A percentile compares a stretch with the other conserved stretches of the same genome.
phyloP scores from a whole-genome alignment of 345 rosid species.

The Lenwebbia sp. region DNA sequence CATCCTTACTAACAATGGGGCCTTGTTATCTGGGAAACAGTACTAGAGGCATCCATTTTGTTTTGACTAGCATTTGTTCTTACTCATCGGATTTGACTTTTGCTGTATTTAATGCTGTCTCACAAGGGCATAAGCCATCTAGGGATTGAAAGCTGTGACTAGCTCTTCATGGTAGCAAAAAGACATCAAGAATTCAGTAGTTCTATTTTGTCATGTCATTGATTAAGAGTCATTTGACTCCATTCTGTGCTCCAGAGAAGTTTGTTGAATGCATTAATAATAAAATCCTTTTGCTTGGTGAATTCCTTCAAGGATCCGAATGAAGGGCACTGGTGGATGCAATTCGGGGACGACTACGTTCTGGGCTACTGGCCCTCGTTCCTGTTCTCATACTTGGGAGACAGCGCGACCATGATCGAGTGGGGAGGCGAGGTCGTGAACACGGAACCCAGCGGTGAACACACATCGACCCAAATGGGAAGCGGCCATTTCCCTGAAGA shows the following conservation, averaged over 20 bases:
- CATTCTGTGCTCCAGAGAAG: not conserved
- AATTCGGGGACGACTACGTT: constrained; percentile 31
- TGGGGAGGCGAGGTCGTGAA: constrained; percentile 56
- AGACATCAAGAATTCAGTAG: not conserved
- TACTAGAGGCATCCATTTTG: not conserved
- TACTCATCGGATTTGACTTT: not conserved
- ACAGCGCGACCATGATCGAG: constrained; percentile 42
- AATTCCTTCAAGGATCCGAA: constrained; percentile 28
- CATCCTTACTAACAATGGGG: not conserved
- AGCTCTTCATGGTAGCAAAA: not conserved
- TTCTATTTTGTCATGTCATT: not conserved
- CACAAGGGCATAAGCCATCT: not conserved
- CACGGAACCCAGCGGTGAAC: constrained; percentile 24
- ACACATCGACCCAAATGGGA: constrained; percentile 50
- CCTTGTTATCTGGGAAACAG: not conserved
- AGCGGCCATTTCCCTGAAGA: constrained; percentile 43
- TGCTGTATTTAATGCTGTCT: not conserved
- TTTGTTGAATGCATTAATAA: not conserved
- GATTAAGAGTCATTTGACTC: not conserved
- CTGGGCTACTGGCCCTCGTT: constrained; percentile 46
- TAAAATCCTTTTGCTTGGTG: not conserved
- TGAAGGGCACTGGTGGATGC: constrained; percentile 57
- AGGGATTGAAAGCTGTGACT: not conserved
- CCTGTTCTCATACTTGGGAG: constrained; percentile 41
- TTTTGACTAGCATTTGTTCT: not conserved